phyloP scores from a whole-genome alignment of 2,329 filamentous ascomycete genomes.

The Meredithiella fracta region DNA sequence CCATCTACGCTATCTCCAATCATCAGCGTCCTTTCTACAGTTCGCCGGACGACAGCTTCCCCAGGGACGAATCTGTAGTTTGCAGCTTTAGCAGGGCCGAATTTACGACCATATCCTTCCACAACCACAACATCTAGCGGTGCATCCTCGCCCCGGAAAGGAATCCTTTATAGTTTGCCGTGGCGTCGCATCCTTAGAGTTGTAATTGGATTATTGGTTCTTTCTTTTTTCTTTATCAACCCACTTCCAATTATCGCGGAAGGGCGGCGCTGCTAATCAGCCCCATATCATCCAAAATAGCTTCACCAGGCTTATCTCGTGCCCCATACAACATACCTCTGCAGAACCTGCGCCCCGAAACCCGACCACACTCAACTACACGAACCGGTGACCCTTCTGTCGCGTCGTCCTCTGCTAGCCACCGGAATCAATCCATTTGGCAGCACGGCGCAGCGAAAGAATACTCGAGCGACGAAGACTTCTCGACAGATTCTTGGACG shows the following conservation, averaged over 20 bases:
- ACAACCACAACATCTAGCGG: background rate
- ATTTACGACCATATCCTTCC: background rate
- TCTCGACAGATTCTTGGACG: constrained; percentile 60
- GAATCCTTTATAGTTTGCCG: constrained; percentile 17
- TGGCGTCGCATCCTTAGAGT: constrained; percentile 16
- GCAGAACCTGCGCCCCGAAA: constrained; percentile 42
- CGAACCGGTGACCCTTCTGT: constrained; percentile 28
- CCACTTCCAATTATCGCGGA: constrained; percentile 28
- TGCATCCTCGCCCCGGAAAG: background rate
- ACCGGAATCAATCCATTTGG: constrained; percentile 7
- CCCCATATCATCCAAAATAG: constrained; percentile 70
- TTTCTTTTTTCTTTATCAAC: constrained; percentile 17
- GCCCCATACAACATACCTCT: constrained; percentile 76
- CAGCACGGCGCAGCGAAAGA: constrained; percentile 1
- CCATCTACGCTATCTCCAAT: background rate
- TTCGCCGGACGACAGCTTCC: background rate
- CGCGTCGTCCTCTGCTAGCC: constrained; percentile 3
- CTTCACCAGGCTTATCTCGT: constrained; percentile 50
- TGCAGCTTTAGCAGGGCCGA: constrained; percentile 19
- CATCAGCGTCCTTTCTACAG: background rate
- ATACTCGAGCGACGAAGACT: constrained; percentile 25
- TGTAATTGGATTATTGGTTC: background rate
- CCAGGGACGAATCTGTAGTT: constrained; percentile 9
- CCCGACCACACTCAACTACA: constrained; percentile 17
- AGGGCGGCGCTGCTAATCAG: constrained; percentile 62